Evolutionary conservation across 2,329 filamentous ascomycete species (phyloP).

Genomic region (Xylariaceae sp.): DNA sequence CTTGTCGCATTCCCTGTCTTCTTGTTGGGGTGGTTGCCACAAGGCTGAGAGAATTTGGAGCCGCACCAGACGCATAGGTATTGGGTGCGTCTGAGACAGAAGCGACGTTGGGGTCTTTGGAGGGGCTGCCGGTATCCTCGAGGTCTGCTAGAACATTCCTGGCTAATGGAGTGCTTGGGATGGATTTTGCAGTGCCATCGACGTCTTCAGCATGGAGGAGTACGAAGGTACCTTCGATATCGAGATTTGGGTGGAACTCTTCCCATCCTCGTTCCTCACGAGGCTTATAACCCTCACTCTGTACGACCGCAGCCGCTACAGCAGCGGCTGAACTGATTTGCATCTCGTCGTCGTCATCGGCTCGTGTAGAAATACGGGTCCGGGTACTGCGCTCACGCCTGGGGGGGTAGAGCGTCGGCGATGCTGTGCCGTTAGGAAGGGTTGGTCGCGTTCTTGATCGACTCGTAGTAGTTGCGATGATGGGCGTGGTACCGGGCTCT

Average conservation of each 20-base stretch:
- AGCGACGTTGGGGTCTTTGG: slow-evolving; percentile 39
- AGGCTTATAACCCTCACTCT: slow-evolving; percentile 95
- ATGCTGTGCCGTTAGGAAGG: slow-evolving; percentile 46
- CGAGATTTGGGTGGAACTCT: slow-evolving; percentile 92
- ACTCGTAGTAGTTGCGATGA: slow-evolving; percentile 44
- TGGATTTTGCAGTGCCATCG: slow-evolving; percentile 62
- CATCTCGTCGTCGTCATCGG: slow-evolving; percentile 53
- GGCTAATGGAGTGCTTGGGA: slow-evolving; percentile 31
- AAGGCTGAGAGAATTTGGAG: slow-evolving; percentile 17
- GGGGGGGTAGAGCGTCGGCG: slow-evolving; percentile 44
- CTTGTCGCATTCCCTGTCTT: slow-evolving; percentile 41
- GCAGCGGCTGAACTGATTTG: slow-evolving; percentile 85
- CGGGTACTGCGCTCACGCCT: slow-evolving; percentile 56
- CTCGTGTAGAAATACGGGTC: slow-evolving; percentile 48
- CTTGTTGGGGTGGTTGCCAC: slow-evolving; percentile 35
- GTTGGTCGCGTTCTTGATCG: slow-evolving; percentile 48
- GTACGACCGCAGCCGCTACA: slow-evolving; percentile 79
- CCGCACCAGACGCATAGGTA: slow-evolving; percentile 29
- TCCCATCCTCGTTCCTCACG: slow-evolving; percentile 96
- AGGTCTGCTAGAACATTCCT: slow-evolving; percentile 31
- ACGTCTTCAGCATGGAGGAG: slow-evolving; percentile 81
- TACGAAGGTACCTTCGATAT: slow-evolving; percentile 77
- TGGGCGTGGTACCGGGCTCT: slow-evolving; percentile 53
- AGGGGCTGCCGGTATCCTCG: slow-evolving; percentile 42
- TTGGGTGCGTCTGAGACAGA: slow-evolving; percentile 38